Evolutionary conservation across 495 filamentous ascomycete species (phyloP), one percentile per base, ranked within the genome.

Genomic region (Cercophora sp.): DNA sequence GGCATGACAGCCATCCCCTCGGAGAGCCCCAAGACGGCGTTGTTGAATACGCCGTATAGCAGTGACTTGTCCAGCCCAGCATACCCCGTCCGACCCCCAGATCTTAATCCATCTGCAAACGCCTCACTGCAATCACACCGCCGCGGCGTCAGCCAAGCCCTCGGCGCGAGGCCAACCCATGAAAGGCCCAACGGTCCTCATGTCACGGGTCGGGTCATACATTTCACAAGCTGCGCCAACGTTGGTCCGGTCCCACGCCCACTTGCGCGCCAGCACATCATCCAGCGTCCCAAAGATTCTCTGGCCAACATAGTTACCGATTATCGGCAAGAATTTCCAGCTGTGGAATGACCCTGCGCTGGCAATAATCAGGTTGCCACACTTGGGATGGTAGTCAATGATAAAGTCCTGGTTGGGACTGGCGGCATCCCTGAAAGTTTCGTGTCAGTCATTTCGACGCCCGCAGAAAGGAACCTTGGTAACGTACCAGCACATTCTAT

Each of bases 271-370:
- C 39, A 76, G 48, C 13, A 75, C 73, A 1, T 67, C 61, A 18
- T 68, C 68, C 2, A 82, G 58, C 8, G 70, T 62, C 3, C 71
- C 76, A 16, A 77, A 66, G 8, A 85, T 61, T 79, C 83, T 76
- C 37, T 78, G 61, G 1, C 75, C 69, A 25, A 85, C 75, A 56
- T 84, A 82, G 22, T 78, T 70, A 13, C 82, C 82, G 34, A 85
- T 68, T 10, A 77, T 74, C 0, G 82, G 80, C 49, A 84, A 68
- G 66, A 85, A 84, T 60, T 85, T 85, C 67, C 70, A 85, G 6
- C 72, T 69, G 44, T 79, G 75, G 52, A 76, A 78, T 18, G 72
- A 74, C 6, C 76, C 76, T n/a, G 59, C 70, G 4, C 66, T 72
- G 2, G 76, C 76, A 44, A 79, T 47, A 40, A 66, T 71, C 0